Conservation (phyloP, 2,329 filamentous ascomycete genomes). For the Aureobasidium sp. region DNA sequence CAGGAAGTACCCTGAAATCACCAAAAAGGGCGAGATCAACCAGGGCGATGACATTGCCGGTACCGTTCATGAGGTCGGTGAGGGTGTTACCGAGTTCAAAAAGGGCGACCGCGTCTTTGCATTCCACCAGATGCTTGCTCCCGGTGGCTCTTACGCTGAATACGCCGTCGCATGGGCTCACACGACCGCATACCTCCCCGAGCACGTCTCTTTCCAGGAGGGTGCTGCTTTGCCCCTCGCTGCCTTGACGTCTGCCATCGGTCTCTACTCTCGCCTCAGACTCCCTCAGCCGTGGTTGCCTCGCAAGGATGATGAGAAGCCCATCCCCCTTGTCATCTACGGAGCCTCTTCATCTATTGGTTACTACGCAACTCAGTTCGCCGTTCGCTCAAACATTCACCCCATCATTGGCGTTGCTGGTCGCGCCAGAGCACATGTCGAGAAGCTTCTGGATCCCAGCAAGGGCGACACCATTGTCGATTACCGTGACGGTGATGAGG, state of each 20-base stretch:
- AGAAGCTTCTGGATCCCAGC: constrained; percentile 32
- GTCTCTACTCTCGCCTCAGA: constrained; percentile 38
- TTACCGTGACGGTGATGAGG: constrained; percentile 50
- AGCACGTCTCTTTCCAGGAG: constrained; percentile 45
- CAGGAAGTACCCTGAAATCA: constrained; percentile 22
- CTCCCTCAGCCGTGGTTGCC: constrained; percentile 37
- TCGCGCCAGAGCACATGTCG: constrained; percentile 31
- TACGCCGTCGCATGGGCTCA: constrained; percentile 52
- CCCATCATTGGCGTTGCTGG: constrained; percentile 39
- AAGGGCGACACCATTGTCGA: constrained; percentile 42
- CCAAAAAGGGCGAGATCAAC: constrained; percentile 20
- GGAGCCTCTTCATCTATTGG: constrained; percentile 37
- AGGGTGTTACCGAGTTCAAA: constrained; percentile 51
- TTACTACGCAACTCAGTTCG: constrained; percentile 36
- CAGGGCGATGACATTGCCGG: constrained; percentile 33
- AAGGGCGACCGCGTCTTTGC: constrained; percentile 51
- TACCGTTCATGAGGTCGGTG: constrained; percentile 48
- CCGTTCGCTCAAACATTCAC: constrained; percentile 33
- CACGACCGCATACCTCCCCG: constrained; percentile 51
- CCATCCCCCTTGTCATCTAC: constrained; percentile 33
- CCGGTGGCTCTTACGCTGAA: constrained; percentile 53
- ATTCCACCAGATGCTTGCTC: constrained; percentile 46
- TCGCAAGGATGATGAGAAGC: constrained; percentile 21
- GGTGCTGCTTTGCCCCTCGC: constrained; percentile 42
- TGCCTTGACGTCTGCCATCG: constrained; percentile 40